A percentile compares a stretch with the other conserved stretches of the same genome.
These are phyloP conservation scores for Ceratorhiza oryzae-sativae DNA, from an alignment of 1,284 basidiomycete species.

Conservation along the genomic window DNA sequence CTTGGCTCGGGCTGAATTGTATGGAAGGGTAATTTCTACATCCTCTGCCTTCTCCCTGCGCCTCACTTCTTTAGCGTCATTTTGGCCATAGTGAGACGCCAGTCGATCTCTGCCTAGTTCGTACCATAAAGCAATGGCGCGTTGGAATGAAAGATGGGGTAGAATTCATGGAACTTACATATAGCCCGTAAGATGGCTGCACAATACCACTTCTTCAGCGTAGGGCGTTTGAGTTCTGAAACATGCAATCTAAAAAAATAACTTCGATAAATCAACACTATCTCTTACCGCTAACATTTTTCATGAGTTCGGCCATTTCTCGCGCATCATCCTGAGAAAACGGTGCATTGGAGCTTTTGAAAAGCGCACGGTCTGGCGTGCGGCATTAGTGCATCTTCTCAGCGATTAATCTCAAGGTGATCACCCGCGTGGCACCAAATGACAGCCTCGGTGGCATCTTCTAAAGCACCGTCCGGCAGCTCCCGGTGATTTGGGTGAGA, in stretches of 20 bases:
- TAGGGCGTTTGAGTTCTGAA: neutral
- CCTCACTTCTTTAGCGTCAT: constrained; percentile 1
- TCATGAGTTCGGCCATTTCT: constrained; percentile 13
- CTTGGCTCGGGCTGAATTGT: neutral
- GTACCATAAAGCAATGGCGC: too few species aligned
- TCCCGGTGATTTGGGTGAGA: constrained; percentile 8
- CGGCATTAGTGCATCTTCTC: neutral
- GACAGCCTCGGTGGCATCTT: constrained; percentile 1
- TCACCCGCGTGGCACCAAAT: constrained; percentile 16
- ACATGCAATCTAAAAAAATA: too few species aligned
- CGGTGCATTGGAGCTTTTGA: neutral
- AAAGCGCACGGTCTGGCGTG: neutral
- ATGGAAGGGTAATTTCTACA: neutral
- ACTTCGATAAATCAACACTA: too few species aligned
- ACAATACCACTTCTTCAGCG: constrained; percentile 14
- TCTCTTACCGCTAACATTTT: neutral
- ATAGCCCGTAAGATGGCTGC: constrained; percentile 7
- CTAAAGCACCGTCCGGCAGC: neutral
- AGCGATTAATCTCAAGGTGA: neutral
- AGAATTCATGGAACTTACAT: too few species aligned
- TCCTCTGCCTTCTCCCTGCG: neutral
- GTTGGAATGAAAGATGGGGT: too few species aligned
- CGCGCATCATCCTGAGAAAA: constrained; percentile 3
- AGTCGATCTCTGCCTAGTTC: neutral
- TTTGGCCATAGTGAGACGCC: constrained; percentile 14